Percentiles rank a stretch among this genome's conserved stretches.
phyloP scores from a whole-genome alignment of 1,139 yeast genomes.

The Entelexis sorbosivorans region DNA sequence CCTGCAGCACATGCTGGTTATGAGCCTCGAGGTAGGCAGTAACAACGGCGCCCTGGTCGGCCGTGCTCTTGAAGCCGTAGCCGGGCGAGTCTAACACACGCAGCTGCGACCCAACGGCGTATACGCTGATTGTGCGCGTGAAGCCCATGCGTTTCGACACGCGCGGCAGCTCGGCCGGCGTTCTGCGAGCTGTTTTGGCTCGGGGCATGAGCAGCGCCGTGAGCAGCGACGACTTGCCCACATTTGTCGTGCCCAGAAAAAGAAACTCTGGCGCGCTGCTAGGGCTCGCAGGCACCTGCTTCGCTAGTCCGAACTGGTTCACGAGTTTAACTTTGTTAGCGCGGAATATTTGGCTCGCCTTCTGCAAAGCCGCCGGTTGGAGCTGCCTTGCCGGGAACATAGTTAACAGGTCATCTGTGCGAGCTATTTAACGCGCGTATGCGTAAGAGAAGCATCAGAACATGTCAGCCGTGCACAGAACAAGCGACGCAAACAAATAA shows the following conservation, averaged over 20 bases:
- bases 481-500: too few relatives aligned
- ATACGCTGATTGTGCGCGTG: conserved; percentile 68
- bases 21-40: conserved; percentile 44
- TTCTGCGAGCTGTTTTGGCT: conserved; percentile 30
- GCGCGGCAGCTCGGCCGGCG: conserved; percentile 35
- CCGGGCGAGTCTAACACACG: conserved; percentile 79
- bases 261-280: conserved; percentile 59
- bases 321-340: conserved; percentile 17
- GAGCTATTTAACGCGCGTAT: neutral
- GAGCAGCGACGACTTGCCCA: conserved; percentile 70
- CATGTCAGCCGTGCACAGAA: neutral
- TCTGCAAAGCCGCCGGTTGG: conserved; percentile 9
- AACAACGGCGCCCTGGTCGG: conserved; percentile 59
- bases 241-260: conserved; percentile 69
- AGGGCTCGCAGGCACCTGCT: conserved; percentile 15
- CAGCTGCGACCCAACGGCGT: conserved; percentile 50
- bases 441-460: neutral
- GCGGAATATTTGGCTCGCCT: conserved; percentile 19
- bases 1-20: conserved; percentile 45
- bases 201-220: conserved; percentile 36
- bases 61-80: conserved; percentile 56
- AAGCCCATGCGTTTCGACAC: conserved; percentile 53
- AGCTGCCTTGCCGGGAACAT: neutral
- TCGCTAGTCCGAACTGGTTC: conserved; percentile 20
- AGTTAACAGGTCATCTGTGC: neutral